Conservation (phyloP, 2,329 filamentous ascomycete species). For the Aspergillus neoniger region DNA sequence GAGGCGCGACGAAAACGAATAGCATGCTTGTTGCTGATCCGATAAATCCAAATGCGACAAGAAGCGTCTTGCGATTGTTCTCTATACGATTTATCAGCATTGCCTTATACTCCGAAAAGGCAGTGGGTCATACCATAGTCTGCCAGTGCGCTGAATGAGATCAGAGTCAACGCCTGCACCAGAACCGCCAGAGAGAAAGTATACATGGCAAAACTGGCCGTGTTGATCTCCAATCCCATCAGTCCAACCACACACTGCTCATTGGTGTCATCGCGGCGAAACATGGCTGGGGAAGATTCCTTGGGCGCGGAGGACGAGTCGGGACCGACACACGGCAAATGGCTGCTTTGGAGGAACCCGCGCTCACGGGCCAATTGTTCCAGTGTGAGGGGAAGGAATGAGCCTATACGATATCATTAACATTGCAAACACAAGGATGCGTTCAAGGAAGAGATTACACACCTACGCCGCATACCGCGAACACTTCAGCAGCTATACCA, state of each 20-base stretch:
- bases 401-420: constrained; percentile 54
- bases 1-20: constrained; percentile 76
- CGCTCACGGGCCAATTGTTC: constrained; percentile 91
- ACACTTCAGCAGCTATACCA: constrained; percentile 91
- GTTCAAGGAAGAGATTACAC: constrained; percentile 8
- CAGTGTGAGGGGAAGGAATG: constrained; percentile 88
- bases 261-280: constrained; percentile 25
- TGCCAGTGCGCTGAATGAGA: constrained; percentile 64
- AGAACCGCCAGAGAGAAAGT: constrained; percentile 88
- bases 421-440: not conserved
- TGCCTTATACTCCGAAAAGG: not conserved
- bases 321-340: constrained; percentile 34
- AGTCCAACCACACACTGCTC: constrained; percentile 37
- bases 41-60: constrained; percentile 75
- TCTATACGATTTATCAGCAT: constrained; percentile 23
- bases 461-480: constrained; percentile 81
- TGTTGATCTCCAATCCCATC: constrained; percentile 37
- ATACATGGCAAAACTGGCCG: constrained; percentile 51
- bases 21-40: constrained; percentile 82
- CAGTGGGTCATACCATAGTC: constrained; percentile 69
- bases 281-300: constrained; percentile 18
- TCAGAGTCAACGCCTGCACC: constrained; percentile 80
- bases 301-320: constrained; percentile 22
- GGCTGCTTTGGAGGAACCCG: constrained; percentile 67
- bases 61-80: constrained; percentile 72